Base-by-base conservation (phyloP, 1,139 yeast species). In the Nakaseomyces bracarensis region DNA sequence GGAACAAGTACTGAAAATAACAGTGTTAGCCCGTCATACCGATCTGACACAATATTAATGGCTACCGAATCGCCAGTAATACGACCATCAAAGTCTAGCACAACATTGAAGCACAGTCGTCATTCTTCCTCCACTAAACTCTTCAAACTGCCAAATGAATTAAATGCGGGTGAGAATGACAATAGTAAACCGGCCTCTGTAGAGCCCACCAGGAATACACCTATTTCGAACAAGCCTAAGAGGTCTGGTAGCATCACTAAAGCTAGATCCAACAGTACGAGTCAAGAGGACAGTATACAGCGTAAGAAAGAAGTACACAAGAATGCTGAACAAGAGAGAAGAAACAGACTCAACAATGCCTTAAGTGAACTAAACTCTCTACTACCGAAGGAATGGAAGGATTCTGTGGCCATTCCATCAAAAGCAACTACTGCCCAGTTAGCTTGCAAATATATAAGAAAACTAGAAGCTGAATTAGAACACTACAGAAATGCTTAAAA, bases 381-480 rank as follows among this genome's bases (percentile, higher is more conserved):
- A 48, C 72, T 91, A 19, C 94, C 95, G 0, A 75, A 79, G 13
- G 60, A 64, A 16, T 66, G 79, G 54, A 82, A 76, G 49, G 75
- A 72, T 38, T 74, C 75, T 29, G 77, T 79, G 1, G 51, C 60
- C 2, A 80, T 75, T 41, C 94, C 86, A 20, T 83, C 84, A 19
- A 91, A 91, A 59, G 97, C 97, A 1, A 86, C 94, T 2, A 91
- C 96, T 0, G 96, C 91, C 4, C 97, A 91, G 59, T 68, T 86
- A 58, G 96, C 96, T 0, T 78, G 85, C 31, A 67, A 68, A 37
- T 84, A 80, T 55, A 85, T 87, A 41, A 64, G 71, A 42, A 70
- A 70, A 34, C 66, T 87, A 27, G 44, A 42, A 25, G 45, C 39
- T 15, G 45, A 46, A 35, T 35, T 38, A 22, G 38, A 39, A 39